Evolutionary conservation across 2,329 filamentous ascomycete species (phyloP).

Genomic region (Escovopsis weberi): DNA sequence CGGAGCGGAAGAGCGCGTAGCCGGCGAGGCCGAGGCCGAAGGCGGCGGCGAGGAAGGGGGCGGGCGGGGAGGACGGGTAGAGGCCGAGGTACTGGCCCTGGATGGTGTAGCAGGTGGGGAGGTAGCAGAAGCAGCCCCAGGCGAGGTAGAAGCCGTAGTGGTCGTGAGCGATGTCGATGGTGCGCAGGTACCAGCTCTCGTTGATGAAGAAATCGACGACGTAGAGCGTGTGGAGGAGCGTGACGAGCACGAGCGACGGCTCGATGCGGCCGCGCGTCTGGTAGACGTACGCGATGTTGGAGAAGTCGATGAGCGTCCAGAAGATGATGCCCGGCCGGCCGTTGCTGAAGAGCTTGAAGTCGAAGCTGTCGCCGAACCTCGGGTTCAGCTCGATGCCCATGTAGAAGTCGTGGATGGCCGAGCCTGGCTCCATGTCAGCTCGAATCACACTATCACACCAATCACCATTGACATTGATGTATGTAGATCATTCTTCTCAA

Average conservation of each 20-base stretch:
- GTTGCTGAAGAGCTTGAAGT: constrained; percentile 33
- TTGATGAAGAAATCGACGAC: constrained; percentile 34
- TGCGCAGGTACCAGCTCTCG: constrained; percentile 33
- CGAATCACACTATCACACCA: no score
- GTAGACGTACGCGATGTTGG: constrained; percentile 23
- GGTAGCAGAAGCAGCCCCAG: constrained; percentile 30
- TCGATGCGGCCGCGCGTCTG: constrained; percentile 23
- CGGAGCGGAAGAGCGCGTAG: constrained; percentile 28
- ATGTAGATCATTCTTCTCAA: no score
- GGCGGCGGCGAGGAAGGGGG: constrained; percentile 10
- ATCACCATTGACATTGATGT: no score
- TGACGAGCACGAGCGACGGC: constrained; percentile 24
- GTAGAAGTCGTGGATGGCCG: constrained; percentile 27
- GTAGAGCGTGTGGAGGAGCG: constrained; percentile 28
- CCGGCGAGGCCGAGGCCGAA: constrained; percentile 14
- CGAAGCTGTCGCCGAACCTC: constrained; percentile 24
- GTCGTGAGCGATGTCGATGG: constrained; percentile 29
- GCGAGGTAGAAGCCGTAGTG: constrained; percentile 30
- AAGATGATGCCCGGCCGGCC: constrained; percentile 31
- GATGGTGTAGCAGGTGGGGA: constrained; percentile 31
- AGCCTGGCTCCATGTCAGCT: constrained; percentile 13
- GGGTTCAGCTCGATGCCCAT: constrained; percentile 34
- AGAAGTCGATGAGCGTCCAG: constrained; percentile 23
- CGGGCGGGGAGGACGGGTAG: constrained; percentile 21
- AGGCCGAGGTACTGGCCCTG: constrained; percentile 31